Conservation (phyloP, 2,329 filamentous ascomycete species). For the Claviceps fusiformis region DNA sequence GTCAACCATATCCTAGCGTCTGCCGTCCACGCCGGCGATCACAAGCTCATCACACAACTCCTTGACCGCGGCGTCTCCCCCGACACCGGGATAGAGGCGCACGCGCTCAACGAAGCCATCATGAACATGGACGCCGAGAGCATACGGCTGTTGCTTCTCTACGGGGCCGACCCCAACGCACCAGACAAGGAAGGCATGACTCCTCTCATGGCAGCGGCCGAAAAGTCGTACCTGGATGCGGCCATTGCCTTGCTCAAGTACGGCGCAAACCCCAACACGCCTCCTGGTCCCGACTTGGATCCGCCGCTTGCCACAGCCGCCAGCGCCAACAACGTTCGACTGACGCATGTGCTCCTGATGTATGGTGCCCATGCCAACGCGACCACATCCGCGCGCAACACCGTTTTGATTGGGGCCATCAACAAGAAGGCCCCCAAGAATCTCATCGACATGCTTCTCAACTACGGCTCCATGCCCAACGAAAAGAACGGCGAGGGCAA, state of each 20-base stretch:
- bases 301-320: slow-evolving; percentile 40
- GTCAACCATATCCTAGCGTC: slow-evolving; percentile 35
- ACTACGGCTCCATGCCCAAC: slow-evolving; percentile 45
- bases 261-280: slow-evolving; percentile 43
- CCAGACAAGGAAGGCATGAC: slow-evolving; percentile 34
- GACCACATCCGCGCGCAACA: slow-evolving; percentile 42
- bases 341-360: slow-evolving; percentile 45
- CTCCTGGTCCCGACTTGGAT: slow-evolving; percentile 35
- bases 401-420: slow-evolving; percentile 46
- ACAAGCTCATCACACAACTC: slow-evolving; percentile 42
- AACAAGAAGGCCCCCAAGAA: slow-evolving; percentile 40
- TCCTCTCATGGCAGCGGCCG: slow-evolving; percentile 37
- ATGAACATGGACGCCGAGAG: slow-evolving; percentile 36
- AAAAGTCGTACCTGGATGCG: slow-evolving; percentile 39
- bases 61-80: slow-evolving; percentile 43
- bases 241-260: slow-evolving; percentile 51
- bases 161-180: slow-evolving; percentile 43
- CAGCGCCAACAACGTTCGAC: slow-evolving; percentile 36
- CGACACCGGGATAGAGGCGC: slow-evolving; percentile 30
- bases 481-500: slow-evolving; percentile 47
- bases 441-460: slow-evolving; percentile 45
- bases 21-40: slow-evolving; percentile 43
- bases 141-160: slow-evolving; percentile 40
- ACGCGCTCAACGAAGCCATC: slow-evolving; percentile 40
- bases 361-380: slow-evolving; percentile 47